Evolutionary conservation across 192 early-diverging fungal species (phyloP).

Genomic region (Phycomyces blakesleeanus): DNA sequence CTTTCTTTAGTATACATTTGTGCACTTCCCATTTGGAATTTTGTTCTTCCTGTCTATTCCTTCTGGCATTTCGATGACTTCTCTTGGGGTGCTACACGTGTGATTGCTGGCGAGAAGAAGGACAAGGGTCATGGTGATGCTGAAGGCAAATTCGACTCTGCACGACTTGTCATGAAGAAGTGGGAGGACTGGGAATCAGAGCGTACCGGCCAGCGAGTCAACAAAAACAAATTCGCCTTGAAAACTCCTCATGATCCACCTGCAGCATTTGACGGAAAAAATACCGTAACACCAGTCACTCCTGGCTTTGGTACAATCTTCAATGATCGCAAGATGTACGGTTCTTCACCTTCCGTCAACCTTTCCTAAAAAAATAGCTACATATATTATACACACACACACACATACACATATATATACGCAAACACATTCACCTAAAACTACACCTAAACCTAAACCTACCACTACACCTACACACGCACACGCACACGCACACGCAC

Average conservation of each 20-base stretch:
- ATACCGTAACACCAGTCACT: conserved; percentile 4
- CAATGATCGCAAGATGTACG: conserved; percentile 34
- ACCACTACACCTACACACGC: no score
- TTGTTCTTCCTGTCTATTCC: conserved; percentile 85
- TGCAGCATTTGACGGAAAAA: conserved; percentile 26
- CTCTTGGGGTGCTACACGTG: conserved; percentile 79
- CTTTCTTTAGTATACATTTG: conserved; percentile 64
- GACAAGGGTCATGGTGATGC: conserved; percentile 66
- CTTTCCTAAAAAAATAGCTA: no score
- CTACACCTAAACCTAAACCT: no score
- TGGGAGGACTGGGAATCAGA: conserved; percentile 62
- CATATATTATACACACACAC: no score
- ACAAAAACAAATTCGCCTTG: conserved; percentile 20
- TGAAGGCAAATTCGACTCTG: conserved; percentile 74
- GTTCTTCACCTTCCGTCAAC: conserved; percentile 21
- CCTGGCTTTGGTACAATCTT: conserved; percentile 21
- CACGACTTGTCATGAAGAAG: conserved; percentile 51
- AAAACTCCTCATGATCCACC: conserved; percentile 28
- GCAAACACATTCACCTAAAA: no score
- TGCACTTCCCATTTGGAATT: conserved; percentile 91
- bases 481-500: no score
- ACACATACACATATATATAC: no score
- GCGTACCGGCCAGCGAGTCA: conserved; percentile 42
- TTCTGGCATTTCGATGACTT: conserved; percentile 96
- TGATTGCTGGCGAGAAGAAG: conserved; percentile 66